Conservation (phyloP, 768 basidiomycete genomes). For the Grammothele lineata region DNA sequence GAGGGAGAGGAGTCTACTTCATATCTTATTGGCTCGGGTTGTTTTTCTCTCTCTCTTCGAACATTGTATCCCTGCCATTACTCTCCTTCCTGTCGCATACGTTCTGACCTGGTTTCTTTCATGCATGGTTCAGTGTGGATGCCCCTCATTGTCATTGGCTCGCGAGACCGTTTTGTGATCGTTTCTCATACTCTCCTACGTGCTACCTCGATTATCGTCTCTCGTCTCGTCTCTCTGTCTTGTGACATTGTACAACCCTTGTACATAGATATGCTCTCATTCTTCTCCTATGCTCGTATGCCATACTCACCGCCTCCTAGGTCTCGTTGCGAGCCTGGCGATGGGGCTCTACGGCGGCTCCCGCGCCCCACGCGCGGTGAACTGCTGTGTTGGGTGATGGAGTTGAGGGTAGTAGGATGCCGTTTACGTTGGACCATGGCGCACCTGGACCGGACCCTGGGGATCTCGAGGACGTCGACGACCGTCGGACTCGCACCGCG, state of each 20-base stretch:
- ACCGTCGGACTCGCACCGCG: neutral
- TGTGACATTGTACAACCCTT: neutral
- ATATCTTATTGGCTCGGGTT: slow-evolving; percentile 5
- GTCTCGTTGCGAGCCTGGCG: neutral
- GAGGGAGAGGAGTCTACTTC: slow-evolving; percentile 12
- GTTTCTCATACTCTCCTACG: neutral
- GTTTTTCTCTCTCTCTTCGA: neutral
- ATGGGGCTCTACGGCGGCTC: slow-evolving; percentile 1
- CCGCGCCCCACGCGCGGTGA: neutral
- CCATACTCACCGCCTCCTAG: slow-evolving; percentile 2
- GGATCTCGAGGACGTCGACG: neutral
- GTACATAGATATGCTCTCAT: slow-evolving; percentile 3
- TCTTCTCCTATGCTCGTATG: neutral
- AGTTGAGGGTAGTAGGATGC: neutral
- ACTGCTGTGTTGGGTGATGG: slow-evolving; percentile 5
- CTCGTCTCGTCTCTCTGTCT: neutral
- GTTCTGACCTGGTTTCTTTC: neutral
- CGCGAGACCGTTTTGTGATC: slow-evolving; percentile 11
- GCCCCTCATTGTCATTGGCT: slow-evolving; percentile 6
- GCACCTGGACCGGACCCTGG: neutral
- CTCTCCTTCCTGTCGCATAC: neutral
- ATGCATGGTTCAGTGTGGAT: slow-evolving; percentile 6
- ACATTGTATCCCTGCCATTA: neutral
- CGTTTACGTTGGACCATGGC: neutral
- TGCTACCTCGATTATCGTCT: neutral